Conservation (phyloP, 2,329 filamentous ascomycete species). For the Aspergillus sp. region DNA sequence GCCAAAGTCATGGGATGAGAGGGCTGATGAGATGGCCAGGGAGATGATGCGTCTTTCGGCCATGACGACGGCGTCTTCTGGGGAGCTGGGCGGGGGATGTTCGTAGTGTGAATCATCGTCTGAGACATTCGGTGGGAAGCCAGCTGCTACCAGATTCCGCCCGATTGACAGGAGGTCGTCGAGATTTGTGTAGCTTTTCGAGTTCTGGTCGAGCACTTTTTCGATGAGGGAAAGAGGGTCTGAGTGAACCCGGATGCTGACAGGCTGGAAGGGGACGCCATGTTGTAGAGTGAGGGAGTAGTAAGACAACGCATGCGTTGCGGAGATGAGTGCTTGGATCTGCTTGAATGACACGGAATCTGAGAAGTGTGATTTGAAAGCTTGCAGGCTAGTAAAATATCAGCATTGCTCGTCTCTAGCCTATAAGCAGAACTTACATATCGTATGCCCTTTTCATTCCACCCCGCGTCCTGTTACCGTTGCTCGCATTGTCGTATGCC, state of each 20-base stretch:
- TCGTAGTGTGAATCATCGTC: constrained; percentile 18
- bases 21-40: constrained; percentile 42
- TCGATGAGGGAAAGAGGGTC: constrained; percentile 57
- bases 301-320: constrained; percentile 61
- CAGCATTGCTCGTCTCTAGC: neutral
- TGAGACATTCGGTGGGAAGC: constrained; percentile 25
- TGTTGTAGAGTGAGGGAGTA: constrained; percentile 62
- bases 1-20: constrained; percentile 45
- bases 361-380: constrained; percentile 40
- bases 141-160: constrained; percentile 51
- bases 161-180: constrained; percentile 61
- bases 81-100: constrained; percentile 5
- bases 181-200: constrained; percentile 58
- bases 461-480: constrained; percentile 59
- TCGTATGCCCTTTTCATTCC: constrained; percentile 59
- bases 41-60: constrained; percentile 44
- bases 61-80: constrained; percentile 27
- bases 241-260: constrained; percentile 59
- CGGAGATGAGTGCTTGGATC: constrained; percentile 51
- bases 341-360: constrained; percentile 37
- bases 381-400: constrained; percentile 28
- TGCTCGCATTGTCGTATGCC: constrained; percentile 61
- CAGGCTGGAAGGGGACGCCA: constrained; percentile 61
- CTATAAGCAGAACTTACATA: constrained; percentile 36
- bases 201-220: constrained; percentile 59